These are phyloP conservation scores for Nepenthes gracilis DNA, from an alignment of 148 eudicot genomes.

Conservation along the genomic window DNA sequence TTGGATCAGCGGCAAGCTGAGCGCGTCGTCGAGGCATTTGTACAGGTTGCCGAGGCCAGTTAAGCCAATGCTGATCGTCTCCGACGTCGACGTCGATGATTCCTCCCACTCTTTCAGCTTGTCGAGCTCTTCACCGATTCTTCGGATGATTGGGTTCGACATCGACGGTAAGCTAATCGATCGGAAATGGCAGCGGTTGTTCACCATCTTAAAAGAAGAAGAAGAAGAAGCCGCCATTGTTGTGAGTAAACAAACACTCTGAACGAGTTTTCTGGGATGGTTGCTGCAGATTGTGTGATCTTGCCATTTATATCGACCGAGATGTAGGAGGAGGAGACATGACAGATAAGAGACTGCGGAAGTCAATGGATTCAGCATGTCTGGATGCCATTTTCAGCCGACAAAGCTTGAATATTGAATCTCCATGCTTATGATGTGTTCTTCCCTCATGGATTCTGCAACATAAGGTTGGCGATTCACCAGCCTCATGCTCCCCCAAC, in stretches of 20 bases:
- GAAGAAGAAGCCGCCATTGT: too few relatives aligned
- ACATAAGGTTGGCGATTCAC: neutral
- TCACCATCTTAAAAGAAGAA: neutral
- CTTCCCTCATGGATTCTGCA: too few relatives aligned
- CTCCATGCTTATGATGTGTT: too few relatives aligned
- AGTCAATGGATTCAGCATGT: too few relatives aligned
- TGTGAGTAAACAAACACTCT: too few relatives aligned
- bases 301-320: neutral
- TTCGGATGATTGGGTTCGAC: slow-evolving; percentile 20
- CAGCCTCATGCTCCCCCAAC: neutral
- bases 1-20: slow-evolving; percentile 28
- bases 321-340: neutral
- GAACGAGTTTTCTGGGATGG: neutral
- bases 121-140: slow-evolving; percentile 21
- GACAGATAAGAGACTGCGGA: neutral
- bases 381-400: too few relatives aligned
- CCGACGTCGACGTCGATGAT: slow-evolving; percentile 16
- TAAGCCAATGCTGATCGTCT: slow-evolving; percentile 25
- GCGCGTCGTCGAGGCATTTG: slow-evolving; percentile 19
- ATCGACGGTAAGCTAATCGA: slow-evolving; percentile 29
- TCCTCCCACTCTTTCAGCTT: slow-evolving; percentile 26
- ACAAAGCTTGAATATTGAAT: too few relatives aligned
- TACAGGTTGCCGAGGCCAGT: slow-evolving; percentile 20
- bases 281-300: neutral
- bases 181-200: slow-evolving; percentile 8